phyloP scores from a whole-genome alignment of 73 alveolate genomes.

The Tetrahymena thermophila region DNA sequence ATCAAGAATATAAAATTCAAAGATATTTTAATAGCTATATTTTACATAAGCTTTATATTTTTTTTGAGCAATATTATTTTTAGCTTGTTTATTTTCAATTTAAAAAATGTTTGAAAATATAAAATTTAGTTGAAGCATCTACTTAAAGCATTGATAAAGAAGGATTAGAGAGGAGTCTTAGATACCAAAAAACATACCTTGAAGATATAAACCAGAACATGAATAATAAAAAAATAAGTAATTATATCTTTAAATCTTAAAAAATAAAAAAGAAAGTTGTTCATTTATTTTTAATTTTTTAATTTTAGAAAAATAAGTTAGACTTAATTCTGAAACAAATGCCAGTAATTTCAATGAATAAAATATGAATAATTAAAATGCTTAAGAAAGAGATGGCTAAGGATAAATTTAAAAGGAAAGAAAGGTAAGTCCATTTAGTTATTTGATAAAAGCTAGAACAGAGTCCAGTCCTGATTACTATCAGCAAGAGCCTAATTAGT shows the following conservation, averaged over 20 bases:
- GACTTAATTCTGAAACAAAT: background rate
- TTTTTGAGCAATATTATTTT: too few species aligned
- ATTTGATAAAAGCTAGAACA: background rate
- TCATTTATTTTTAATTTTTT: background rate
- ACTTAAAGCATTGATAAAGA: background rate
- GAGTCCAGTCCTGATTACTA: background rate
- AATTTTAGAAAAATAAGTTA: background rate
- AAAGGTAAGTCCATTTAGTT: background rate
- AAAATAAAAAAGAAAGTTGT: too few species aligned
- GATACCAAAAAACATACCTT: background rate
- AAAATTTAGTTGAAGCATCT: background rate
- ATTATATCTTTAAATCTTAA: background rate
- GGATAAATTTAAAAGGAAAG: background rate
- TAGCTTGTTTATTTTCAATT: too few species aligned
- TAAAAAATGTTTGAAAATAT: too few species aligned
- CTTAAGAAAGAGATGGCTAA: background rate
- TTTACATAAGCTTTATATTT: too few species aligned
- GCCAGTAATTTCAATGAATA: background rate
- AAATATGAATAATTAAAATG: background rate
- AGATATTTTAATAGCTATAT: too few species aligned
- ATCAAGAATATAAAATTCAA: too few species aligned
- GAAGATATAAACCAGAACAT: background rate
- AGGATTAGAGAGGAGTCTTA: background rate
- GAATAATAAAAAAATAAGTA: background rate
- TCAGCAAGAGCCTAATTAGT: background rate